Percentiles rank a stretch among this genome's conserved stretches.
Conservation (phyloP, 2,329 filamentous ascomycete species). For the Penicillium sp. region DNA sequence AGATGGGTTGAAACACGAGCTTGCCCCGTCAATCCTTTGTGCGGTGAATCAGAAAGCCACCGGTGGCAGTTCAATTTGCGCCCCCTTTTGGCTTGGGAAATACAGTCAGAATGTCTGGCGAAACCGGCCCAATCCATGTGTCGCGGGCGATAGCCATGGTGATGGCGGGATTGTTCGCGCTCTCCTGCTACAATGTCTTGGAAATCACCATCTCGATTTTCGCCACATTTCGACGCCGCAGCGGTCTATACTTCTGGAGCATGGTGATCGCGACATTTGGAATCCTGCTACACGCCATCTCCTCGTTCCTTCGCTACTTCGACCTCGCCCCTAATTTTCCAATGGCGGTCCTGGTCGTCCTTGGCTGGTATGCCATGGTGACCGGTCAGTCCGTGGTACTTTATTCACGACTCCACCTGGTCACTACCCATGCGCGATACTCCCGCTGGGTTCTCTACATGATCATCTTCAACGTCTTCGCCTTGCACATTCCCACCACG, state of each 20-base stretch:
- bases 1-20: not conserved
- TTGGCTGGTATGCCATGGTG: conserved; percentile 43
- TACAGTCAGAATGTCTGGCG: conserved; percentile 11
- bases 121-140: conserved; percentile 15
- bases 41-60: not conserved
- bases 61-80: not conserved
- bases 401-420: conserved; percentile 42
- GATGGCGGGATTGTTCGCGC: conserved; percentile 13
- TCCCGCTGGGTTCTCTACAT: conserved; percentile 33
- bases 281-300: conserved; percentile 18
- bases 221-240: conserved; percentile 18
- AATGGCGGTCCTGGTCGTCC: conserved; percentile 30
- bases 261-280: conserved; percentile 19
- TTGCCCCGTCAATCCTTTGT: not conserved
- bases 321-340: conserved; percentile 22
- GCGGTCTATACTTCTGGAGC: conserved; percentile 24
- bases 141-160: conserved; percentile 17
- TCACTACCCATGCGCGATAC: conserved; percentile 26
- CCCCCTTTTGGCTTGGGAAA: not conserved
- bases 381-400: conserved; percentile 42
- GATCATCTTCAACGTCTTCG: conserved; percentile 39
- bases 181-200: conserved; percentile 15
- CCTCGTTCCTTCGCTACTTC: conserved; percentile 18
- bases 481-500: conserved; percentile 38
- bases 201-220: conserved; percentile 21